Base-by-base conservation (phyloP, 768 basidiomycete genomes). In the Floccularia luteovirens region DNA sequence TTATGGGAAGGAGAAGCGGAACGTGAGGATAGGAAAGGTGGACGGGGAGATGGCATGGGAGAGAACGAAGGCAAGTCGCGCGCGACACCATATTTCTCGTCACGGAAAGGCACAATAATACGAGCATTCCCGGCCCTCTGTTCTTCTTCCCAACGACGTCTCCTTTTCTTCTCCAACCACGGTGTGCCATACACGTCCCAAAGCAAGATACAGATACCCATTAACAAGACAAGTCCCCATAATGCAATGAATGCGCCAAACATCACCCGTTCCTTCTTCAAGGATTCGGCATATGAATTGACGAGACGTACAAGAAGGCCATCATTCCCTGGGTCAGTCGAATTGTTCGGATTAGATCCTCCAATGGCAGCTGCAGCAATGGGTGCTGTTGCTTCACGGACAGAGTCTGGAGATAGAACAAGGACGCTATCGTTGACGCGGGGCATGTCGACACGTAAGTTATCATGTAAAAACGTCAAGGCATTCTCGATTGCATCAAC, bases 391-490 rank as follows among this genome's bases (percentile, higher is more conserved):
- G 82, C 79, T 49, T 91, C 90, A 52, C 85, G 66, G 41, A 93
- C 77, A 2, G 74, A 64, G 2, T 59, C 56, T 2, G 79, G 78
- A 1, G 90, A 90, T 39, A 96, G 74, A 22, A 92, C 68, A 34
- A 98, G 80, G 21, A 81, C 69, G 27, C 73, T 71, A 37, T 84
- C 65, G 43, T 90, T 83, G 42, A 97, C 73, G 33, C 74, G 76
- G 0, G 92, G 85, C 43, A 98, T 71, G 51, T 87, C 62, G 51
- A 98, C 68, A 35, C 79, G 67, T 34, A 93, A 79, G 61, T 96
- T 90, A 46, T 90, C 66, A 55, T 94, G 82, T 46, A 98, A 66
- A 73, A 94, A 97, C 0, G 91, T 97, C 28, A 96, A 67, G 4
- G 86, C 91, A 13, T 79, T 70, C 60, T 93, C 90, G 52, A 98